Percentiles rank a stretch among this genome's conserved stretches.
phyloP scores from a whole-genome alignment of 2,329 filamentous ascomycete species.

The Pseudonectria buxi region DNA sequence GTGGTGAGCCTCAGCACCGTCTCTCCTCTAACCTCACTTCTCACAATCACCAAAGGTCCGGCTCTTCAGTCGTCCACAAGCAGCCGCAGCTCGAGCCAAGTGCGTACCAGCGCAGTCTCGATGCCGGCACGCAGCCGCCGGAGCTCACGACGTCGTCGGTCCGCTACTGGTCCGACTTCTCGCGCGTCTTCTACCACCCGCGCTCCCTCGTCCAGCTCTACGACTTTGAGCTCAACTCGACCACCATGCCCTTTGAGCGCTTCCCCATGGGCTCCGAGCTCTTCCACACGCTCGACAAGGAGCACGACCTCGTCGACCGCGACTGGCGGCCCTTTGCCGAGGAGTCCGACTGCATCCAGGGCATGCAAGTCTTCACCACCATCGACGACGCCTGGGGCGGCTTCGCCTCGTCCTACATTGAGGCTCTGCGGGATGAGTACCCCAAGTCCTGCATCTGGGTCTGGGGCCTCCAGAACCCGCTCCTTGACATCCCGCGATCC shows the following conservation, averaged over 20 bases:
- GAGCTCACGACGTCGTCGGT: slow-evolving; percentile 62
- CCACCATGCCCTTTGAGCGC: slow-evolving; percentile 79
- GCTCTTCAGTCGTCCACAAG: slow-evolving; percentile 60
- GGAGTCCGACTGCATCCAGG: slow-evolving; percentile 89
- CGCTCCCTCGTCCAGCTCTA: slow-evolving; percentile 79
- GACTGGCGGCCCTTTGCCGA: slow-evolving; percentile 84
- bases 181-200: slow-evolving; percentile 86
- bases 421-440: slow-evolving; percentile 81
- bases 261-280: slow-evolving; percentile 79
- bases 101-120: slow-evolving; percentile 73
- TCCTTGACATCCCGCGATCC: slow-evolving; percentile 47
- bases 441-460: slow-evolving; percentile 82
- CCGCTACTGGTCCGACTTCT: slow-evolving; percentile 97
- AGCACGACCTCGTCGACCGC: slow-evolving; percentile 83
- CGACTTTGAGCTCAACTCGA: slow-evolving; percentile 78
- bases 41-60: slow-evolving; percentile 45
- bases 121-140: slow-evolving; percentile 61
- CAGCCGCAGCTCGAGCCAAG: slow-evolving; percentile 61
- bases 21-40: neutral
- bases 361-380: slow-evolving; percentile 67
- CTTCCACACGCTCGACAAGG: slow-evolving; percentile 64
- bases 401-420: slow-evolving; percentile 65
- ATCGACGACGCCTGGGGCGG: slow-evolving; percentile 78
- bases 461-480: slow-evolving; percentile 69
- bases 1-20: slow-evolving; percentile 24